These are phyloP conservation scores for Monilinia fructigena DNA, from an alignment of 2,329 filamentous ascomycete genomes.

Conservation along the genomic window DNA sequence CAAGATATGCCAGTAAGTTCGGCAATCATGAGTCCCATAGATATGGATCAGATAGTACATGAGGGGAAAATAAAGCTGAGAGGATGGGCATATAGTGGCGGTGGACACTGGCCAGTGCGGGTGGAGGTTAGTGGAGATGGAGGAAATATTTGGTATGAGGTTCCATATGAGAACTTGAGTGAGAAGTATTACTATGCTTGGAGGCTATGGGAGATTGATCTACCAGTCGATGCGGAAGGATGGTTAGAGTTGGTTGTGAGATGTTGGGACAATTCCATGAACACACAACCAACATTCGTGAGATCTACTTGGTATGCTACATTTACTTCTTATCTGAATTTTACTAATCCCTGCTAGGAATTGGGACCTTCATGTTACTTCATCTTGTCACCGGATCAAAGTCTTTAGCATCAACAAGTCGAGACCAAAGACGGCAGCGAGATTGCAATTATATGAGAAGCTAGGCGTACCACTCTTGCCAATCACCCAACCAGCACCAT, in stretches of 20 bases:
- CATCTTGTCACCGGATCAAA: conserved; percentile 58
- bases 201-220: conserved; percentile 61
- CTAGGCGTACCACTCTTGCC: conserved; percentile 25
- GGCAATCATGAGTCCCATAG: conserved; percentile 57
- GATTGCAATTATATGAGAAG: conserved; percentile 25
- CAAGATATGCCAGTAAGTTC: conserved; percentile 69
- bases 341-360: conserved; percentile 42
- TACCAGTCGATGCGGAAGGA: conserved; percentile 62
- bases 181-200: conserved; percentile 63
- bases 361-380: conserved; percentile 65
- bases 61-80: conserved; percentile 43
- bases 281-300: conserved; percentile 58
- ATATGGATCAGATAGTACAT: conserved; percentile 47
- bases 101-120: conserved; percentile 63
- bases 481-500: conserved; percentile 24
- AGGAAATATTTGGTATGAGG: conserved; percentile 63
- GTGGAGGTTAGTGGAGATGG: conserved; percentile 66
- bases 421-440: conserved; percentile 33
- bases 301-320: conserved; percentile 48
- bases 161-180: conserved; percentile 58
- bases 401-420: conserved; percentile 61
- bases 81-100: conserved; percentile 68
- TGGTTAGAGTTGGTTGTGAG: conserved; percentile 59
- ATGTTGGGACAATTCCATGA: conserved; percentile 62
- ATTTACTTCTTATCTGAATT: neutral